Evolutionary conservation across 192 early-diverging fungal species (phyloP).

Genomic region (Gigaspora rosea): DNA sequence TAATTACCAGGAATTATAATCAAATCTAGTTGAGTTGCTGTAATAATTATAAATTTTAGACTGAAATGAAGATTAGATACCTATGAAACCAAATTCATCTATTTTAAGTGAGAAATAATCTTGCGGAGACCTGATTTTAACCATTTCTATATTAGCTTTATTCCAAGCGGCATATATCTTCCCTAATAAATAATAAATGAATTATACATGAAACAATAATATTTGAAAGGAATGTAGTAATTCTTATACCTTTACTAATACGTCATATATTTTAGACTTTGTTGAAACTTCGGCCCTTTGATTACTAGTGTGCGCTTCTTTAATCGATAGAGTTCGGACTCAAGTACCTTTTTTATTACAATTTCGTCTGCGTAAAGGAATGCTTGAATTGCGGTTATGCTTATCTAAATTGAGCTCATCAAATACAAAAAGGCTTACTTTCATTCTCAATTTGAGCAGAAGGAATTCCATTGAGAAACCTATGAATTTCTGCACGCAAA

Average conservation of each 20-base stretch:
- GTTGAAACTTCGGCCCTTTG: constrained; percentile 53
- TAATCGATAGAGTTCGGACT: constrained; percentile 39
- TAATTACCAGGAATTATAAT: constrained; percentile 31
- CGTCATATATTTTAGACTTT: constrained; percentile 44
- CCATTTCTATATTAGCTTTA: constrained; percentile 66
- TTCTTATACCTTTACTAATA: constrained; percentile 47
- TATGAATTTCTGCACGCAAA: too few relatives aligned
- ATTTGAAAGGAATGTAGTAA: not conserved
- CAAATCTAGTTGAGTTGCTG: constrained; percentile 28
- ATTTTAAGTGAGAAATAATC: constrained; percentile 61
- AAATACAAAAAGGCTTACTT: too few relatives aligned
- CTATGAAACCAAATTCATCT: constrained; percentile 68
- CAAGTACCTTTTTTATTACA: constrained; percentile 43
- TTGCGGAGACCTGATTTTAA: constrained; percentile 55
- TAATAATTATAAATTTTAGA: not conserved
- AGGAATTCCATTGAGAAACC: too few relatives aligned
- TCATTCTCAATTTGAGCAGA: too few relatives aligned
- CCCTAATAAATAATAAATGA: constrained; percentile 32
- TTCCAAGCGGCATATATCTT: constrained; percentile 55
- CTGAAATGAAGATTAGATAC: constrained; percentile 34
- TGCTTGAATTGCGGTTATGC: not conserved
- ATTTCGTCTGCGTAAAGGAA: constrained; percentile 28
- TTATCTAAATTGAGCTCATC: not conserved
- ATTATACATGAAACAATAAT: not conserved
- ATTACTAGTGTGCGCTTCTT: constrained; percentile 52